Evolutionary conservation across 2,329 filamentous ascomycete genomes (phyloP), one percentile per base, ranked within the genome.

Genomic region (Botrytis byssoidea): DNA sequence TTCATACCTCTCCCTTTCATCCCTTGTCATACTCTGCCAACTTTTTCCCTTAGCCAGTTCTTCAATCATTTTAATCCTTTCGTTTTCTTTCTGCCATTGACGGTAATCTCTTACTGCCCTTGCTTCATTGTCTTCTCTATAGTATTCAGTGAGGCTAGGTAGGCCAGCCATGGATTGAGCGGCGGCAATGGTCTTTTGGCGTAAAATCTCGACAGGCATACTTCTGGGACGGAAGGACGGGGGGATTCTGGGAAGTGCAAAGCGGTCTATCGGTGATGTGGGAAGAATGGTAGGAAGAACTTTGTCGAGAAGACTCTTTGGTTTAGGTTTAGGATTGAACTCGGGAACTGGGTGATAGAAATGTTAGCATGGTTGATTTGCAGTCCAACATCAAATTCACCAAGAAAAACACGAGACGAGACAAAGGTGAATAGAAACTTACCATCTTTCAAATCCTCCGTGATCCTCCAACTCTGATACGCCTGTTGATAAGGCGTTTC

Each of bases 401-500:
- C 22, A 29, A 42, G 18, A 22, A 60, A 46, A 44, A 18, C 16
- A 8, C 22, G 9, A 46, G 32, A 37, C 35, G 8, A n/a, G 7
- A 29, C 35, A 37, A 32, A 22, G 35, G 2, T 1, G 20, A 20
- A 20, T 2, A 22, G 3, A 55, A 37, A 5, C 75, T 40, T 63
- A 79, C 79, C 77, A 77, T 78, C 76, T 67, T 74, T 75, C 44
- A 81, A 69, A 51, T 80, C 79, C 29, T 75, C 57, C 55, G 76
- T 69, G 74, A 81, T 79, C 46, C 74, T 64, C 42, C 70, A 78
- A 71, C 75, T 78, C 44, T 75, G 68, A 63, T 71, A 80, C 5
- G 74, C 74, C 55, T 75, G 71, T 61, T 80, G 77, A 71, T 75
- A 79, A 40, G 77, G 75, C 9, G 79, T 80, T 70, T 81, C 79